Base-by-base conservation (phyloP, 116 monocot species). In the Iris pallida region DNA sequence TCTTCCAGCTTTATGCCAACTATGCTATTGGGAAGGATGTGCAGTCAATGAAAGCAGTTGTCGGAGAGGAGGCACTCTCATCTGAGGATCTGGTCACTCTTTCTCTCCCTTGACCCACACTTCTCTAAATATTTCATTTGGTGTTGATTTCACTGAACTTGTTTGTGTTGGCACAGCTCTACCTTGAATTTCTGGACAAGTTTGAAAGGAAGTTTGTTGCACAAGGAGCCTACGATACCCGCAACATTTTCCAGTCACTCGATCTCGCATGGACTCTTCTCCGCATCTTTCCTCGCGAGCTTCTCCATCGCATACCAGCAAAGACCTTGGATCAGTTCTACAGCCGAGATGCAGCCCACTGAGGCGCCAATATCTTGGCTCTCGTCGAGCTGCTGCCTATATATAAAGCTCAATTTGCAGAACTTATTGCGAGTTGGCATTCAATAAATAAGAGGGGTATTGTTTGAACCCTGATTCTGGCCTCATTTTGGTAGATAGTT, bases 1-100 rank as follows among this genome's bases (percentile, higher is more conserved):
- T 76, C 15, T 40, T 81, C 19, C 75, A 99, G 99, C 80, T 99
- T 5, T 99, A 99, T 74, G 86, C 86, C 41, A 86, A 86, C 77
- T 86, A 82, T 82, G 99, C 99, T 2, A 99, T 99, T 83, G 99
- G 99, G 41, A 99, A 99, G 80, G 99, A 99, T 67, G 99, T 99
- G 60, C 99, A 99, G 70, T 93, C 99, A 17, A 99, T 93, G 99
- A 99, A 99, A 64, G 99, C 93, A 55, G 99, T 99, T 63, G 99
- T 99, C 20, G 99, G 99, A 86, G 99, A 99, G 75, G 99, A 99
- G 74, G 99, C 99, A 42, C 90, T 99, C 46, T 99, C 99, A 10
- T 99, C 99, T 7, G 99, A 99, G 75, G 99, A 99, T 81, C 65
- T 99, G 99, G 93, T 99, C 40, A 82, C 64, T 90, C 76, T 80